Evolutionary conservation across 2,329 filamentous ascomycete species (phyloP), one percentile per base, ranked within the genome.

Genomic region (Chaetomium strumarium): DNA sequence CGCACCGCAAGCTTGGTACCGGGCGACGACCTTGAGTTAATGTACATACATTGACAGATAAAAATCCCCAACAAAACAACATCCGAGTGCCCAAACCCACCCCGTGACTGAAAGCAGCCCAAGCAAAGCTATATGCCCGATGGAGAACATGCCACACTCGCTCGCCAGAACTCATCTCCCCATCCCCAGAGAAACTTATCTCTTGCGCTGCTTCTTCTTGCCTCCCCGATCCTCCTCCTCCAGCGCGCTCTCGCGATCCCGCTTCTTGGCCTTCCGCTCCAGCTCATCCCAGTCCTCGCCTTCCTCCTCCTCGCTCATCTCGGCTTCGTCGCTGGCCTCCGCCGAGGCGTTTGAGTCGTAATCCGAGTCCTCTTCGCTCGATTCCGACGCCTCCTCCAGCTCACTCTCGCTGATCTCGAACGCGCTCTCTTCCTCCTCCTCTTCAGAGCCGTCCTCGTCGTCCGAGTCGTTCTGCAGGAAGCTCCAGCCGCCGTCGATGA

Each of bases 261-360:
- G 83, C 72, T 91, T 90, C 74, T 85, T 89, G 3, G 86, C 91
- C 76, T 96, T 96, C 70, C 85, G 85, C 74, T 96, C 92, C 54
- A 96, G 68, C 70, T 95, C 90, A 67, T 97, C 91, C 92, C 92
- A 96, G 65, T 95, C 89, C 67, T 96, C 87, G 45, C 87, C 86
- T 58, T 84, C 88, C 12, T 89, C 87, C 41, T 87, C 86, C 7
- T 91, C 88, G 40, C 80, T 82, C 16, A 56, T 43, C 44, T 81
- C 76, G 17, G 87, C 86, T 45, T 89, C 88, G 12, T 92, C 90
- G 57, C 83, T 86, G 30, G 90, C 92, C 58, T 92, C 88, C 2
- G 85, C 88, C 19, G 82, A 87, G 1, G 86, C 88, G 63, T 96
- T 91, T 65, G 92, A 92, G 63, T 95, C 91, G 66, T 93, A 97